These are phyloP conservation scores for Apiotrichum akiyoshidainum DNA, from an alignment of 1,284 basidiomycete genomes.

Conservation along the genomic window DNA sequence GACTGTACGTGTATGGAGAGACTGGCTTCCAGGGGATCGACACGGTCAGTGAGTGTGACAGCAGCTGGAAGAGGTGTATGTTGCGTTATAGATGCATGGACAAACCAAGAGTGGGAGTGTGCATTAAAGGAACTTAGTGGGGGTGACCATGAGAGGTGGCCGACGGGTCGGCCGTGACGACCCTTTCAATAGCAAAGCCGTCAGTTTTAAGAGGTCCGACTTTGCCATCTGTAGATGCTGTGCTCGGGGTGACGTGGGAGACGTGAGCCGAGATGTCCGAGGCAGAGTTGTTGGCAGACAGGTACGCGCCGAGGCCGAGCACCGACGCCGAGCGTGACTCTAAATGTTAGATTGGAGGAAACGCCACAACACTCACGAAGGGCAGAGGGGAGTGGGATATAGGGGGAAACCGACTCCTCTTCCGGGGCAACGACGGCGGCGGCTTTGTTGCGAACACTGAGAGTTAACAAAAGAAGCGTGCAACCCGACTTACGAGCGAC, in stretches of 20 bases:
- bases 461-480: neutral
- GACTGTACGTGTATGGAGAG: too few species aligned
- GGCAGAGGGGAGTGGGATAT: neutral
- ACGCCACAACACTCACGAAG: neutral
- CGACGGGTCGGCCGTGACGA: too few species aligned
- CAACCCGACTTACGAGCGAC: neutral
- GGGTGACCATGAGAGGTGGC: too few species aligned
- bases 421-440: neutral
- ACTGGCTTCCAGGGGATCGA: too few species aligned
- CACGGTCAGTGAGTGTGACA: too few species aligned
- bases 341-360: neutral
- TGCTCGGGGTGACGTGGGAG: neutral
- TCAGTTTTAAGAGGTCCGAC: too few species aligned
- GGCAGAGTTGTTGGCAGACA: neutral
- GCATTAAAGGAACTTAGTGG: too few species aligned
- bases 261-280: neutral
- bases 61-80: too few species aligned
- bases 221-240: too few species aligned
- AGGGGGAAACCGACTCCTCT: neutral
- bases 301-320: neutral
- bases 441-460: neutral
- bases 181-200: too few species aligned
- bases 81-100: too few species aligned
- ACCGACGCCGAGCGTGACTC: neutral
- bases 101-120: too few species aligned